Evolutionary conservation across 2,329 filamentous ascomycete species (phyloP).

Genomic region (Diaporthe humulicola): DNA sequence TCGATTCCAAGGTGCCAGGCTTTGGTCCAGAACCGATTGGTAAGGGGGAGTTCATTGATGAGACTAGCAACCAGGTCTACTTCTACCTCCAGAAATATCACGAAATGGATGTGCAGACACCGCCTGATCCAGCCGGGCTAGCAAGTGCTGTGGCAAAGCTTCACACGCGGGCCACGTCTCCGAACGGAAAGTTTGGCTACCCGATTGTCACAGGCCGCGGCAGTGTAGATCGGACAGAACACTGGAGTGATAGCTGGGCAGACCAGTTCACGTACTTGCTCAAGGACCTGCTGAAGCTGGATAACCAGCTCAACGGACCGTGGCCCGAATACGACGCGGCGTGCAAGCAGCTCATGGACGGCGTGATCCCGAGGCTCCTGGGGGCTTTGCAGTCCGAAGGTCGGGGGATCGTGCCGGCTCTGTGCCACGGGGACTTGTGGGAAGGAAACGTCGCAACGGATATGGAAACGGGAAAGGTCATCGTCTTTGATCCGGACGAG

Average conservation of each 20-base stretch:
- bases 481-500: conserved; percentile 26
- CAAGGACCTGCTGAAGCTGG: conserved; percentile 15
- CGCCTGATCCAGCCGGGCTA: conserved; percentile 15
- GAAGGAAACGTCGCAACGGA: conserved; percentile 29
- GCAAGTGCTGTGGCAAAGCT: conserved; percentile 24
- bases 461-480: conserved; percentile 9
- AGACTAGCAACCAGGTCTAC: background rate
- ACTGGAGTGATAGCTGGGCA: conserved; percentile 21
- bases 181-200: conserved; percentile 19
- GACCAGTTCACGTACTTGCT: conserved; percentile 7
- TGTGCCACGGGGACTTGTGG: conserved; percentile 28
- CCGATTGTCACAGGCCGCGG: conserved; percentile 13
- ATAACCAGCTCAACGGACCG: conserved; percentile 8
- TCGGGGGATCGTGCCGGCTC: background rate
- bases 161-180: conserved; percentile 1
- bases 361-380: conserved; percentile 23
- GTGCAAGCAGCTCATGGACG: background rate
- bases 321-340: conserved; percentile 22
- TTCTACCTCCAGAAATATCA: conserved; percentile 27
- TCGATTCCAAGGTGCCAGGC: background rate
- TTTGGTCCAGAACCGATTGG: background rate
- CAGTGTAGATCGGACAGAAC: background rate
- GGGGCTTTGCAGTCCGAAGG: conserved; percentile 12
- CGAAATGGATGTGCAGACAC: conserved; percentile 3
- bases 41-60: background rate